Evolutionary conservation across 306 rosid genomes (phyloP).

Genomic region (Comarum palustre): DNA sequence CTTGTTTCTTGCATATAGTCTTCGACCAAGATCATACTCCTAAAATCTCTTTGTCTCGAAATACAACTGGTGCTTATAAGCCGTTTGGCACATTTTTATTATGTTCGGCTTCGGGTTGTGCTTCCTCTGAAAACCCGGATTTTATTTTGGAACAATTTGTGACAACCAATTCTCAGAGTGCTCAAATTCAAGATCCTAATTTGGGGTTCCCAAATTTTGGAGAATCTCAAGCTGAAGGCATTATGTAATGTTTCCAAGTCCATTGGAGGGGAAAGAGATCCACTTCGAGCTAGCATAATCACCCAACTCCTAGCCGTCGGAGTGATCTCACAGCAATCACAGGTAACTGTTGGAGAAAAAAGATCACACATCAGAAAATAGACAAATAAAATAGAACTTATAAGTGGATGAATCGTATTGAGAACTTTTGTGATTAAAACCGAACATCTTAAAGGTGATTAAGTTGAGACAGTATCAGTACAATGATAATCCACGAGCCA

Average conservation of each 20-base stretch:
- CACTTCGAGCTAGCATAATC: constrained; percentile 32
- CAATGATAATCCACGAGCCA: too few relatives aligned
- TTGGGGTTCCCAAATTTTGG: constrained; percentile 16
- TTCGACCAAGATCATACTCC: constrained; percentile 46
- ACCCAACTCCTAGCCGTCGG: constrained; percentile 43
- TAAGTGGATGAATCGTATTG: too few relatives aligned
- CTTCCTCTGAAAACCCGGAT: constrained; percentile 46
- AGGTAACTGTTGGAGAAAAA: constrained; percentile 44
- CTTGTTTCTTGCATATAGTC: constrained; percentile 30
- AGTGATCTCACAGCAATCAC: constrained; percentile 32
- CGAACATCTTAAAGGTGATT: too few relatives aligned
- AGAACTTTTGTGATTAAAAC: too few relatives aligned
- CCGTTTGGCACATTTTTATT: constrained; percentile 71
- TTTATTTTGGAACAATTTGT: constrained; percentile 30
- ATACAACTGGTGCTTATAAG: constrained; percentile 7
- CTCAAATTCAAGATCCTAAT: constrained; percentile 5
- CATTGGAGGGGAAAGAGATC: neutral
- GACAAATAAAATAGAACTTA: too few relatives aligned
- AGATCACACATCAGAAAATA: too few relatives aligned
- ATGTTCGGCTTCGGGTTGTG: constrained; percentile 33
- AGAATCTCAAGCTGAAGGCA: constrained; percentile 19
- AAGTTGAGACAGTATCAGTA: too few relatives aligned
- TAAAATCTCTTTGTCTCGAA: constrained; percentile 4
- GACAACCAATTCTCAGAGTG: neutral
- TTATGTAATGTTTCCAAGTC: constrained; percentile 1